Percentiles rank a stretch among this genome's conserved stretches.
Conservation (phyloP, 495 filamentous ascomycete genomes). For the Daldinia childiae region DNA sequence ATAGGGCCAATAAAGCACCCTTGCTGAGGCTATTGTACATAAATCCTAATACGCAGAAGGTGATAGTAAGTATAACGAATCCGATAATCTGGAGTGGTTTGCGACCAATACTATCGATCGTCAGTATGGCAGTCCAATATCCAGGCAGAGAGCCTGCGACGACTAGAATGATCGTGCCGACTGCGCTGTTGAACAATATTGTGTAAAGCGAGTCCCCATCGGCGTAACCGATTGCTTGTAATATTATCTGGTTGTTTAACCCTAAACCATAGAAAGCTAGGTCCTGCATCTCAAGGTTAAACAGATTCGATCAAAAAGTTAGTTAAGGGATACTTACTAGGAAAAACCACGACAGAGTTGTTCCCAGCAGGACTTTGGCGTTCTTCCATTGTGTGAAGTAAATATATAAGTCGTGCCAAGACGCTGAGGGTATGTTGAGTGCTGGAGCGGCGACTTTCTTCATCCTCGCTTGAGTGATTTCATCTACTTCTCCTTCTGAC, state of each 20-base stretch:
- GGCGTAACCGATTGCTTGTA: conserved; percentile 70
- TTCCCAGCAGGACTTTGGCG: conserved; percentile 77
- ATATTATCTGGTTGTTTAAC: conserved; percentile 77
- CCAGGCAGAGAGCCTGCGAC: conserved; percentile 81
- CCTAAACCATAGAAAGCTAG: conserved; percentile 82
- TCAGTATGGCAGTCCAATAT: conserved; percentile 78
- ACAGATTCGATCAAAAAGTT: neutral
- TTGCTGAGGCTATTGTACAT: conserved; percentile 64
- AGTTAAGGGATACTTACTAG: conserved; percentile 58
- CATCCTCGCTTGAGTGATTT: conserved; percentile 48
- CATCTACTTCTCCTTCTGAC: conserved; percentile 59
- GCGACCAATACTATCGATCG: conserved; percentile 77
- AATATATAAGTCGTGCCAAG: conserved; percentile 68
- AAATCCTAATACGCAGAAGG: conserved; percentile 78
- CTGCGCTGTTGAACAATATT: conserved; percentile 72
- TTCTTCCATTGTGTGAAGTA: conserved; percentile 78
- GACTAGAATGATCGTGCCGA: conserved; percentile 79
- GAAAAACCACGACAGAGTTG: conserved; percentile 84
- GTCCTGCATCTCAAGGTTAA: conserved; percentile 44
- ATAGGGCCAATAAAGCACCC: conserved; percentile 72
- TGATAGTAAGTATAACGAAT: conserved; percentile 74
- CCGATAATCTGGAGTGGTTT: conserved; percentile 82
- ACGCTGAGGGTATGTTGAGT: conserved; percentile 69
- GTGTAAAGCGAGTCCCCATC: conserved; percentile 71
- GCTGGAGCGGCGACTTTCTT: conserved; percentile 49